Evolutionary conservation across 139 green algal species (phyloP), one percentile per base, ranked within the genome.

Genomic region (Desmodesmus armatus): DNA sequence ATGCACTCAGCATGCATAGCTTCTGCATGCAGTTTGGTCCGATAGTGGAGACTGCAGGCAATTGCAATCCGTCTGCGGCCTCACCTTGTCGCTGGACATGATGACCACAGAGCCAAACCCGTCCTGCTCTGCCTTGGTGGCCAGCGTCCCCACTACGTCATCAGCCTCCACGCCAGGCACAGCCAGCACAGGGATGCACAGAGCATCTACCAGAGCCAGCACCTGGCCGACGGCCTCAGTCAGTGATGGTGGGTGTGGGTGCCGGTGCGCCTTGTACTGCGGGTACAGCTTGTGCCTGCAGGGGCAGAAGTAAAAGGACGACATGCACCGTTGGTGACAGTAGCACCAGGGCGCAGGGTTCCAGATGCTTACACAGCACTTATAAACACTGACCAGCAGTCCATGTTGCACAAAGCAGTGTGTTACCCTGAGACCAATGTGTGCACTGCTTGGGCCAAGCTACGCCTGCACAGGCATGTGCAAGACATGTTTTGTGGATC

Each of bases 101-200:
- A 96, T 84, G 21, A 85, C 85, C 21, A 96, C 91, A n/a, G n/a
- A n/a, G 2, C 86, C 39, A 11, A 94, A 83, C 33, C 91, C 91
- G 5, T 88, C 88, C 13, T 83, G 43, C 19, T 75, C 5, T 1
- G 66, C 89, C 17, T 77, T 67, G 4, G 74, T 29, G 29, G 82
- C 90, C 51, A 96, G 69, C 2, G 90, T 92, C 39, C 88, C 93
- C 21, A 95, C 89, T 9, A 96, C 89, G 67, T 96, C 93, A 83
- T 96, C 93, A 2, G 93, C 93, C 63, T 96, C 93, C 43, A 96
- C 89, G 0, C 93, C 93, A 3, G 93, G 78, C 62, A 93, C 92
- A 23, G 86, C 55, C 58, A 92, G 60, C 1, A 87, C 41, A 66
- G 71, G 71, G 35, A 87, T 44, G 6, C 82, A 73, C 13, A 82